phyloP scores from a whole-genome alignment of 176 grass and related monocot genomes.

The Aegilops bicornis region DNA sequence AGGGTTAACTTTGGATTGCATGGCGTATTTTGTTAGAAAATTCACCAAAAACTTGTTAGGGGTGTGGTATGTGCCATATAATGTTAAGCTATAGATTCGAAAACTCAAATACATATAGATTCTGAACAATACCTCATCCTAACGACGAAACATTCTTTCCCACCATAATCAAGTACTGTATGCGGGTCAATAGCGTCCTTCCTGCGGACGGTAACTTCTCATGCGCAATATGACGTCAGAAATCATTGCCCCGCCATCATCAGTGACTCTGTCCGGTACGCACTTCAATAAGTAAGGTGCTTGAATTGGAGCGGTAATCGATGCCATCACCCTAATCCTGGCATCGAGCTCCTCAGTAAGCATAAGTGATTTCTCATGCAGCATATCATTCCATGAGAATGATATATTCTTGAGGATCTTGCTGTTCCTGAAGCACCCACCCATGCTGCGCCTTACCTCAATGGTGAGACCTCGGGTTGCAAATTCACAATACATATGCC shows the following conservation, averaged over 20 bases:
- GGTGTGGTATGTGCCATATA: background rate
- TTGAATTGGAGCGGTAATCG: slow-evolving; percentile 80
- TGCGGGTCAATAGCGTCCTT: slow-evolving; percentile 90
- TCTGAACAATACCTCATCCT: slow-evolving; percentile 67
- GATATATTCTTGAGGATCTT: slow-evolving; percentile 56
- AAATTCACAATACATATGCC: slow-evolving; percentile 87
- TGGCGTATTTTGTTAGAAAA: background rate
- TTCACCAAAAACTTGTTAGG: background rate
- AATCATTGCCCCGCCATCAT: slow-evolving; percentile 91
- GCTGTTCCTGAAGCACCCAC: slow-evolving; percentile 60
- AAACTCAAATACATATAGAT: slow-evolving; percentile 19
- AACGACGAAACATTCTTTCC: slow-evolving; percentile 86
- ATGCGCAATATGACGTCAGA: slow-evolving; percentile 88
- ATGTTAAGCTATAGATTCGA: background rate
- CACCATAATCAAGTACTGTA: slow-evolving; percentile 78
- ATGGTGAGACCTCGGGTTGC: slow-evolving; percentile 63
- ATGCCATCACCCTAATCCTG: slow-evolving; percentile 57
- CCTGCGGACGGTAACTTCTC: slow-evolving; percentile 71
- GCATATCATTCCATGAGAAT: slow-evolving; percentile 78
- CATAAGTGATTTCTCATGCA: slow-evolving; percentile 58
- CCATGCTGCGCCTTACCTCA: slow-evolving; percentile 47
- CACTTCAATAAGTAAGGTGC: slow-evolving; percentile 87
- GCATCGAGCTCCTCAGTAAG: slow-evolving; percentile 40
- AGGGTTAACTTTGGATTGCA: background rate
- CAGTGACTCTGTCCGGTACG: slow-evolving; percentile 87